Evolutionary conservation across 441 rosid species (phyloP).

Genomic region (Brassica balearica): DNA sequence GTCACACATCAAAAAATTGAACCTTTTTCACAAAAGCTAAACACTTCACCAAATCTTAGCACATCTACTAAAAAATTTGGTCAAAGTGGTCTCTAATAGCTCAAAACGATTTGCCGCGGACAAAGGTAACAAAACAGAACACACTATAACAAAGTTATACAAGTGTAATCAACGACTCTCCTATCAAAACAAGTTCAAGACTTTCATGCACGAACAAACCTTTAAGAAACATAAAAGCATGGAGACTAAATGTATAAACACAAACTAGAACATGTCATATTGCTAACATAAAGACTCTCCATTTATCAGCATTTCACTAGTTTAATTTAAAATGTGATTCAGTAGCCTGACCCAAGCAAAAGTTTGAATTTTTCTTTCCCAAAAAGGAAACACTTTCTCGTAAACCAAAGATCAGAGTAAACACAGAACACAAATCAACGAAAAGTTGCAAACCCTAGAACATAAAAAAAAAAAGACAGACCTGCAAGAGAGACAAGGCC

Average conservation of each 20-base stretch:
- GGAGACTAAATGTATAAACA: neutral
- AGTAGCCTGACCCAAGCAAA: conserved; percentile 11
- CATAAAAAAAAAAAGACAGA: conserved; percentile 18
- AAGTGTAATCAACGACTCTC: neutral
- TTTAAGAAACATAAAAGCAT: neutral
- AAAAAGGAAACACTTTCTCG: neutral
- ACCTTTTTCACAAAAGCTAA: conserved; percentile 12
- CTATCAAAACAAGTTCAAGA: neutral
- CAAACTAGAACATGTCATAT: conserved; percentile 8
- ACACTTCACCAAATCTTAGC: conserved; percentile 2
- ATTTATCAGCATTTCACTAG: conserved; percentile 14
- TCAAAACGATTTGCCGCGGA: neutral
- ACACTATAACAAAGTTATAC: conserved; percentile 5
- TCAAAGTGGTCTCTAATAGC: neutral
- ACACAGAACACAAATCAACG: neutral
- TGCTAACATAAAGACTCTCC: neutral
- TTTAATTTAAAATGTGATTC: neutral
- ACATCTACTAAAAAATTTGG: conserved; percentile 2
- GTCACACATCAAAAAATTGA: neutral
- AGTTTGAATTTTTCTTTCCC: conserved; percentile 21
- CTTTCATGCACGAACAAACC: neutral
- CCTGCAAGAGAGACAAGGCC: conserved; percentile 99
- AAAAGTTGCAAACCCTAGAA: conserved; percentile 31
- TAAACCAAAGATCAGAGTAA: conserved; percentile 9
- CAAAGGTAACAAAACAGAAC: conserved; percentile 12